These are phyloP conservation scores for Pholiota microspora DNA, from an alignment of 768 basidiomycete genomes.

Conservation along the genomic window DNA sequence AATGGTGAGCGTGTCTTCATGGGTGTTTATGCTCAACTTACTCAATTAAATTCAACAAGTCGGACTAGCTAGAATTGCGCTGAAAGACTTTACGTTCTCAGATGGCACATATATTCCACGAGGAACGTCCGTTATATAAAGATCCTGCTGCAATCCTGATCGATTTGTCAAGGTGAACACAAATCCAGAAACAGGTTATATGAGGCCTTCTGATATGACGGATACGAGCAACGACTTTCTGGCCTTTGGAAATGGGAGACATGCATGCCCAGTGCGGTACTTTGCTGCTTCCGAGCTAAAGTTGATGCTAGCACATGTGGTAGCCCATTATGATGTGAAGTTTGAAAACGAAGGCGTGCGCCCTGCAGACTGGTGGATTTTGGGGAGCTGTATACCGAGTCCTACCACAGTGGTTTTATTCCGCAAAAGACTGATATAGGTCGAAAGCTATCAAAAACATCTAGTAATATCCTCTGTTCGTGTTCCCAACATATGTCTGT, in stretches of 20 bases:
- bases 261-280: constrained; percentile 19
- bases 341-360: constrained; percentile 15
- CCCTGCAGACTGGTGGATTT: constrained; percentile 9
- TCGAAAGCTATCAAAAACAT: too few relatives aligned
- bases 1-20: constrained; percentile 15
- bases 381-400: constrained; percentile 1
- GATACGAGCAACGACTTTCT: constrained; percentile 12
- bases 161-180: constrained; percentile 17
- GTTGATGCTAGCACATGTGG: constrained; percentile 21
- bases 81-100: constrained; percentile 12
- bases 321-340: constrained; percentile 23
- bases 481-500: too few relatives aligned
- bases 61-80: constrained; percentile 24
- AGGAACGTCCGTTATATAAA: constrained; percentile 15
- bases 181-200: not conserved
- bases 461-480: too few relatives aligned
- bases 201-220: constrained; percentile 12
- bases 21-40: not conserved
- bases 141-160: constrained; percentile 18
- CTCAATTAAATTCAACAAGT: constrained; percentile 13
- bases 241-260: constrained; percentile 20
- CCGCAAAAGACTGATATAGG: not conserved
- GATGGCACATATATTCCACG: constrained; percentile 17
- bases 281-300: constrained; percentile 22
- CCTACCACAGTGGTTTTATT: not conserved